A percentile compares a stretch with the other conserved stretches of the same genome.
Conservation (phyloP, 148 eudicot species). For the Polygonum aviculare region DNA sequence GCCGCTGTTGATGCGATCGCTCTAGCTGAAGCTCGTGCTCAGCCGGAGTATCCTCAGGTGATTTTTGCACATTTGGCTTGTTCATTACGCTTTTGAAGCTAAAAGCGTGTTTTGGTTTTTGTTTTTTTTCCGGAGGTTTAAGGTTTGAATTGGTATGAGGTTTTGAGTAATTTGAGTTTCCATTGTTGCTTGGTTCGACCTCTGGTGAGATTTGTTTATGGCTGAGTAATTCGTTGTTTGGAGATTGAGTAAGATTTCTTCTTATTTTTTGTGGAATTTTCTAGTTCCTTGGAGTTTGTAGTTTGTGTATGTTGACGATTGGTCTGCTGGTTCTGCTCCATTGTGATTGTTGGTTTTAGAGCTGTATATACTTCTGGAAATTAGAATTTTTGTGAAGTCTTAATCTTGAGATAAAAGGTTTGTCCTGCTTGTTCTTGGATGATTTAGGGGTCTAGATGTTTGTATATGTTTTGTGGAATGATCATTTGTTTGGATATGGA, state of each 20-base stretch:
- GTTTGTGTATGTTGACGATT: background rate
- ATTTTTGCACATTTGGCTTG: background rate
- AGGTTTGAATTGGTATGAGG: background rate
- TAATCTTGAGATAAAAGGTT: background rate
- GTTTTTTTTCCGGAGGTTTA: background rate
- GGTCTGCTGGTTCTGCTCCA: background rate
- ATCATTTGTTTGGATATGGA: background rate
- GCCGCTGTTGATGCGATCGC: conserved; percentile 89
- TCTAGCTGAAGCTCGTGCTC: conserved; percentile 54
- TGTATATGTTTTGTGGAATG: background rate
- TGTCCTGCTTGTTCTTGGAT: background rate
- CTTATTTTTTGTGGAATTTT: background rate
- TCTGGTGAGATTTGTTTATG: background rate
- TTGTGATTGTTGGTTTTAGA: background rate
- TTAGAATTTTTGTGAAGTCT: background rate
- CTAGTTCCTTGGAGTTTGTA: background rate
- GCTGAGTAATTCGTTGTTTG: background rate
- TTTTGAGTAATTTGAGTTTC: background rate
- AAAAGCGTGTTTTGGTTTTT: background rate
- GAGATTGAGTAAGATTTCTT: background rate
- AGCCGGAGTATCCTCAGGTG: conserved; percentile 55
- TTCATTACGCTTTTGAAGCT: background rate
- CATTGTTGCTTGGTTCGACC: background rate
- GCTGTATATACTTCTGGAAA: background rate
- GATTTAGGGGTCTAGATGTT: background rate